Evolutionary conservation across 495 filamentous ascomycete species (phyloP), one percentile per base, ranked within the genome.

Genomic region (Tuber magnatum): DNA sequence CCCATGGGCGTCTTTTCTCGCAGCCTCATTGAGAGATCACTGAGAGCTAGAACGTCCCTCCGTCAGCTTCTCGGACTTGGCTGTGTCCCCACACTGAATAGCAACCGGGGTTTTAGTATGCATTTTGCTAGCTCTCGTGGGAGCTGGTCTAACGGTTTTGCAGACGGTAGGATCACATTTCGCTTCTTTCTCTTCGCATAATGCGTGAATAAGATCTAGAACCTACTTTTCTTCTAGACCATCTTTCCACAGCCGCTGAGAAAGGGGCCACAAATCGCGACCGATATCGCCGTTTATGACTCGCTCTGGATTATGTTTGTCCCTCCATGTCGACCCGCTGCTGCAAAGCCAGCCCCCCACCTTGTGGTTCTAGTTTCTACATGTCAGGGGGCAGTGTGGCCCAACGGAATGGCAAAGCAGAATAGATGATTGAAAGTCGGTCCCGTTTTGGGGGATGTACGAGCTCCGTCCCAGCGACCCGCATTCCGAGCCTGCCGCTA

Each of bases 121-220:
- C 56, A 32, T 65, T 65, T 65, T 65, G 28, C 56, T 35, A 35
- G 32, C 56, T 18, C 56, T 35, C 35, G 56, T 28, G 35, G 56
- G 12, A 35, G 3, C 56, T 35, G 28, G 56, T 35, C 3, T 35
- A 65, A 65, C 56, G 56, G 56, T 18, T 35, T 14, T 35, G 28
- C 56, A 65, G 56, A 32, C 56, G 56, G 56, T 65, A 35, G 56
- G 56, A 32, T 65, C 56, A 61, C n/a, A 61, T 61, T 61, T 61
- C 56, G n/a, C n/a, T 65, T 65, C 28, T 65, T 6, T 28, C 28
- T 65, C 28, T 65, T 35, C 56, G n/a, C 56, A 65, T 65, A 35
- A 65, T 65, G 28, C 56, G 56, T 65, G 56, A 16, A 32, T 65
- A 65, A 35, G 56, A 18, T 35, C 28, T 35, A 7, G 28, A 32